These are phyloP conservation scores for Nigrograna mackinnonii DNA, from an alignment of 2,329 filamentous ascomycete species.

Conservation along the genomic window DNA sequence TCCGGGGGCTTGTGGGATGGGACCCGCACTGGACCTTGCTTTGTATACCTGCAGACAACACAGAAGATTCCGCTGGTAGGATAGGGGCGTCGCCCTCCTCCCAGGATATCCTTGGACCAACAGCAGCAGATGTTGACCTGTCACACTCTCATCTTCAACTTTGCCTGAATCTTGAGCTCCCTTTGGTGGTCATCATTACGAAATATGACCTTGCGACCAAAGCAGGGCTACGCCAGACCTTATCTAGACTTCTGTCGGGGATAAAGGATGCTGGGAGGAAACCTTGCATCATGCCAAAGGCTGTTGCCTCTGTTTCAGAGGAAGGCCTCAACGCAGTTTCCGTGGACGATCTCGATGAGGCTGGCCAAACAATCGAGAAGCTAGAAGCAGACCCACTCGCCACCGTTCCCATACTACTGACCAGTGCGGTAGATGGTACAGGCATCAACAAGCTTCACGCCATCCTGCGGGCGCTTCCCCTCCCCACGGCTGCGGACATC, in stretches of 20 bases:
- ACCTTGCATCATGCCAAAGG: conserved; percentile 67
- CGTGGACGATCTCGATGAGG: conserved; percentile 59
- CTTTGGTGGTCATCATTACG: conserved; percentile 81
- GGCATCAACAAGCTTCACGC: conserved; percentile 84
- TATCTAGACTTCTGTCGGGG: conserved; percentile 74
- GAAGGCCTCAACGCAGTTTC: conserved; percentile 60
- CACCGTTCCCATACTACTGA: conserved; percentile 82
- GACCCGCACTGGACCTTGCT: conserved; percentile 91
- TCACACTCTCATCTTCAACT: conserved; percentile 81
- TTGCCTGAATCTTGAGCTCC: conserved; percentile 78
- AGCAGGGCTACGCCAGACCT: conserved; percentile 66
- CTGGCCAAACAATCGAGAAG: conserved; percentile 58
- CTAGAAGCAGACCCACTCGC: conserved; percentile 50
- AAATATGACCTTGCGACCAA: conserved; percentile 88
- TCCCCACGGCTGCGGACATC: conserved; percentile 50
- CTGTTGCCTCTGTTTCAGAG: conserved; percentile 29
- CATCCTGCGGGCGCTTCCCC: conserved; percentile 74
- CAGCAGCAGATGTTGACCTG: conserved; percentile 66
- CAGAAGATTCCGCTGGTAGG: conserved; percentile 51
- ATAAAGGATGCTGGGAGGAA: conserved; percentile 76
- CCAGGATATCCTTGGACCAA: conserved; percentile 56
- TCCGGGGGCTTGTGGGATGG: conserved; percentile 92
- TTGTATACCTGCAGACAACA: conserved; percentile 81
- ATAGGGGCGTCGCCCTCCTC: conserved; percentile 53
- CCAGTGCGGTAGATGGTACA: conserved; percentile 81